phyloP scores from a whole-genome alignment of 805 yeast species.

The Ogataea polymorpha region DNA sequence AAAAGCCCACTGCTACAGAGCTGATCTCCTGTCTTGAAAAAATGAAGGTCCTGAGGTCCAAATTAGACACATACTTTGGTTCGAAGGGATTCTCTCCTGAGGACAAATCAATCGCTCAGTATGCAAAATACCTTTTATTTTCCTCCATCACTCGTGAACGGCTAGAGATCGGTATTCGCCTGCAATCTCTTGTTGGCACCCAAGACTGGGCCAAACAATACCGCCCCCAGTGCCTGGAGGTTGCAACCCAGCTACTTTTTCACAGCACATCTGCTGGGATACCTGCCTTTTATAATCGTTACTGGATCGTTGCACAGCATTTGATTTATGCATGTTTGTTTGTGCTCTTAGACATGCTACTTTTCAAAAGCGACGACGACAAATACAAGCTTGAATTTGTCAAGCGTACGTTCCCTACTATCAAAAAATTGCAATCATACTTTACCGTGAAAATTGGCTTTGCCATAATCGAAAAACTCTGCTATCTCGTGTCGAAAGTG shows the following conservation, averaged over 20 bases:
- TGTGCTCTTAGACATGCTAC: slow-evolving; percentile 25
- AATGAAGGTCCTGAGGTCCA: slow-evolving; percentile 13
- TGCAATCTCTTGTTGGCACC: slow-evolving; percentile 20
- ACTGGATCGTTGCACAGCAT: slow-evolving; percentile 30
- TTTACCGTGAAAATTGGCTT: slow-evolving; percentile 26
- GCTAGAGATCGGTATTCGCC: slow-evolving; percentile 22
- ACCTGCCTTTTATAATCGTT: slow-evolving; percentile 22
- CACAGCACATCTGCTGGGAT: slow-evolving; percentile 19
- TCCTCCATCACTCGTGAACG: slow-evolving; percentile 26
- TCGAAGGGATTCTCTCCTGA: not conserved
- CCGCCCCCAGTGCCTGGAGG: slow-evolving; percentile 18
- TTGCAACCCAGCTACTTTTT: slow-evolving; percentile 18
- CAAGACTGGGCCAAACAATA: slow-evolving; percentile 20
- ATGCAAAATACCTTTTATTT: slow-evolving; percentile 20
- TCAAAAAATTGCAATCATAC: slow-evolving; percentile 18
- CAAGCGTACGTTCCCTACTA: slow-evolving; percentile 18
- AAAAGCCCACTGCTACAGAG: not conserved
- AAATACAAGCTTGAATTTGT: slow-evolving; percentile 17
- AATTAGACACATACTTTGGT: slow-evolving; percentile 14
- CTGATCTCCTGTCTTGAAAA: slow-evolving; percentile 15
- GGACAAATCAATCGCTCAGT: slow-evolving; percentile 15
- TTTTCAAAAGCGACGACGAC: slow-evolving; percentile 23
- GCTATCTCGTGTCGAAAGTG: slow-evolving; percentile 20
- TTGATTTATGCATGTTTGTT: slow-evolving; percentile 26
- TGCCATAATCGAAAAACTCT: slow-evolving; percentile 26